phyloP scores from a whole-genome alignment of 495 filamentous ascomycete species.

The Recurvomyces mirabilis region DNA sequence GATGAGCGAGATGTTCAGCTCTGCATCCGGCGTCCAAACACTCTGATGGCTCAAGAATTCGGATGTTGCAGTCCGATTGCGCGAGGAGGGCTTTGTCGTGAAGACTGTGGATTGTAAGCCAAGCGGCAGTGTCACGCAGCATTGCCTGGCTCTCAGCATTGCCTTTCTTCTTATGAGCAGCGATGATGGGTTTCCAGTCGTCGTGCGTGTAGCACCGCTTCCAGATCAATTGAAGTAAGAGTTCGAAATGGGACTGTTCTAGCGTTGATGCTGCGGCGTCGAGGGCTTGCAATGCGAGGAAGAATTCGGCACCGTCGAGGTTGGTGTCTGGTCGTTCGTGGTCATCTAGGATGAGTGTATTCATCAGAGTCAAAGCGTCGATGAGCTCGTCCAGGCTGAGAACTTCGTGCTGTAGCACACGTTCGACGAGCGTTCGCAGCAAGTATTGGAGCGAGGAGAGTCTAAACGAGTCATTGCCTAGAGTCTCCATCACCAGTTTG shows the following conservation, averaged over 20 bases:
- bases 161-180: conserved; percentile 40
- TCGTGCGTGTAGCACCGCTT: conserved; percentile 68
- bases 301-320: conserved; percentile 42
- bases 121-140: conserved; percentile 36
- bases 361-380: conserved; percentile 71
- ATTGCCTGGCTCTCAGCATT: neutral
- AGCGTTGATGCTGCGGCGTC: conserved; percentile 35
- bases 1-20: conserved; percentile 20
- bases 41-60: conserved; percentile 20
- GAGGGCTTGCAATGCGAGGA: conserved; percentile 58
- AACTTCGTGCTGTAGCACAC: conserved; percentile 54
- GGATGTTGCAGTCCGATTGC: conserved; percentile 5
- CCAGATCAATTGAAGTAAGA: conserved; percentile 66
- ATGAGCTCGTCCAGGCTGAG: conserved; percentile 57
- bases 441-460: conserved; percentile 52
- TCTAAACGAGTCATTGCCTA: conserved; percentile 44
- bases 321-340: conserved; percentile 20
- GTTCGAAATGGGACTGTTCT: conserved; percentile 40
- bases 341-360: conserved; percentile 23
- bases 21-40: conserved; percentile 25
- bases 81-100: conserved; percentile 22
- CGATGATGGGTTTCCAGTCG: conserved; percentile 59
- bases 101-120: conserved; percentile 44
- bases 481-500: conserved; percentile 59
- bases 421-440: conserved; percentile 52